A percentile compares a stretch with the other conserved stretches of the same genome.
Evolutionary conservation across 495 filamentous ascomycete genomes (phyloP).

Genomic region (Podospora sp.): DNA sequence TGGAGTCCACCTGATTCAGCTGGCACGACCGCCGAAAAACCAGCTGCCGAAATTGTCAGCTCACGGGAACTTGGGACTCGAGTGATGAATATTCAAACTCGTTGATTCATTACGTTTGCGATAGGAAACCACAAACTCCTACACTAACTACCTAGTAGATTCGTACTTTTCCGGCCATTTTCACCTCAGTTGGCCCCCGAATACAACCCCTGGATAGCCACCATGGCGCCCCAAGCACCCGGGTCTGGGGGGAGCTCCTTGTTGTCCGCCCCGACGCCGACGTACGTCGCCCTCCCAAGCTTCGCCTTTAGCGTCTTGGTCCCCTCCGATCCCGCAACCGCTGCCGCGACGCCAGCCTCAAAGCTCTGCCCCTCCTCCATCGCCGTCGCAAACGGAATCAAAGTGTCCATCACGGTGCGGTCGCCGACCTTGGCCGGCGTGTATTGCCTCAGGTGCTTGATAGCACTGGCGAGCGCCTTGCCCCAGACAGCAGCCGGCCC

Average conservation of each 20-base stretch:
- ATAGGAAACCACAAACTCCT: not conserved
- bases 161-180: not conserved
- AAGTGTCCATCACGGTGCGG: conserved; percentile 59
- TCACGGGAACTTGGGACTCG: not conserved
- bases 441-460: conserved; percentile 50
- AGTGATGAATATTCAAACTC: not conserved
- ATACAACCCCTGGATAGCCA: conserved; percentile 55
- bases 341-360: conserved; percentile 53
- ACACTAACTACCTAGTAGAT: not conserved
- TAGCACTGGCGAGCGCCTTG: conserved; percentile 38
- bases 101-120: conserved; percentile 8
- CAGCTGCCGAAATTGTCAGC: too few relatives aligned
- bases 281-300: conserved; percentile 63
- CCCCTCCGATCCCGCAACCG: conserved; percentile 55
- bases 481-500: conserved; percentile 42
- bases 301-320: conserved; percentile 58
- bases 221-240: conserved; percentile 63
- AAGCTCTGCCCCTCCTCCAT: conserved; percentile 48
- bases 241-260: conserved; percentile 58
- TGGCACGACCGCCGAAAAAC: too few relatives aligned
- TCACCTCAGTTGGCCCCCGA: conserved; percentile 1
- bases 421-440: conserved; percentile 53
- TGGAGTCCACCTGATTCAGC: too few relatives aligned
- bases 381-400: conserved; percentile 59
- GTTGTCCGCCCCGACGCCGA: conserved; percentile 50